These are phyloP conservation scores for Auricularia heimuer DNA, from an alignment of 768 basidiomycete genomes.

Conservation along the genomic window DNA sequence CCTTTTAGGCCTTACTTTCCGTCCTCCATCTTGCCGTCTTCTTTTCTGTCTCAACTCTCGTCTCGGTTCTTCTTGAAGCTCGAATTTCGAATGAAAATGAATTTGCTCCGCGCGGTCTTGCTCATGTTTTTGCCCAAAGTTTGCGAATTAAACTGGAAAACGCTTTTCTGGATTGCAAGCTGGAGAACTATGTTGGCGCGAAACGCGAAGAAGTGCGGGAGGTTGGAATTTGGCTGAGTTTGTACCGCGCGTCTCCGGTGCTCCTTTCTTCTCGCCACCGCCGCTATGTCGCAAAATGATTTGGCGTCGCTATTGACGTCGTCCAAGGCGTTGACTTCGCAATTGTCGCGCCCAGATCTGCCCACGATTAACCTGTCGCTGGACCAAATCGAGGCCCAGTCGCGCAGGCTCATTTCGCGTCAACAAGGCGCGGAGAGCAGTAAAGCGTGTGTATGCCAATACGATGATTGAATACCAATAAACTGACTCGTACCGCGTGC, in stretches of 20 bases:
- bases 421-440: conserved; percentile 56
- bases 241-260: not conserved
- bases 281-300: conserved; percentile 11
- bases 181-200: too few species aligned
- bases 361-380: conserved; percentile 84
- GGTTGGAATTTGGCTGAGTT: too few species aligned
- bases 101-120: too few species aligned
- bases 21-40: not conserved
- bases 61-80: too few species aligned
- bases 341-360: conserved; percentile 69
- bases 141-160: too few species aligned
- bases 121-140: too few species aligned
- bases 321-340: conserved; percentile 54
- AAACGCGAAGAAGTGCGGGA: too few species aligned
- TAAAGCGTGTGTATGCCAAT: conserved; percentile 37
- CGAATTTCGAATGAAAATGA: too few species aligned
- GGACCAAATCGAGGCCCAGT: conserved; percentile 92
- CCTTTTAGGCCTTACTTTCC: not conserved
- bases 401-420: conserved; percentile 68
- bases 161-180: too few species aligned
- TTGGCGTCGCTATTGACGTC: conserved; percentile 15
- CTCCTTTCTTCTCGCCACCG: not conserved
- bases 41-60: not conserved
- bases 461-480: not conserved
- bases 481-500: conserved; percentile 2